Evolutionary conservation across 1,139 yeast species (phyloP).

Genomic region (Williopsis jadinii): DNA sequence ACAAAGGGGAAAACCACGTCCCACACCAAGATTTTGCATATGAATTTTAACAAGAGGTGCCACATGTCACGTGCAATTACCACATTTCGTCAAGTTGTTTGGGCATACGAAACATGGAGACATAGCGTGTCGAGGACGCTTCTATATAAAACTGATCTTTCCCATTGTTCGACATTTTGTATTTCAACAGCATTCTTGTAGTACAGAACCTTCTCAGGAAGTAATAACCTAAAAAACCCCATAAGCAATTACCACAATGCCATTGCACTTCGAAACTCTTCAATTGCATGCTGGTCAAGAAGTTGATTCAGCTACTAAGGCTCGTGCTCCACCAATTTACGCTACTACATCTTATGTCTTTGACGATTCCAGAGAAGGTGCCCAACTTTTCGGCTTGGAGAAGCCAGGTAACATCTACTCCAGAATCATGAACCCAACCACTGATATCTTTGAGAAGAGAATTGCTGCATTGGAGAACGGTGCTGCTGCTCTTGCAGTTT

Average conservation of each 20-base stretch:
- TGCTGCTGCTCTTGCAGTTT: conserved; percentile 79
- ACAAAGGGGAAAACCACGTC: not conserved
- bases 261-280: conserved; percentile 77
- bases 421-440: conserved; percentile 89
- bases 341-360: conserved; percentile 84
- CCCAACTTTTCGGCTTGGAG: conserved; percentile 79
- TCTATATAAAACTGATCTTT: no score
- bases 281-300: conserved; percentile 92
- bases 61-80: conserved; percentile 4
- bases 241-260: conserved; percentile 16
- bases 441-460: conserved; percentile 83
- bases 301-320: conserved; percentile 49
- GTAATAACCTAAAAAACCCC: not conserved
- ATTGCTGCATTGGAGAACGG: conserved; percentile 92
- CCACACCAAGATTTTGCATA: not conserved
- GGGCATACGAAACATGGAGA: no score
- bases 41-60: not conserved
- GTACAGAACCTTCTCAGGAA: not conserved
- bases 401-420: conserved; percentile 82
- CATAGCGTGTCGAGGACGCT: no score
- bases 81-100: conserved; percentile 1
- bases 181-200: no score
- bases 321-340: conserved; percentile 89
- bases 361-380: conserved; percentile 84
- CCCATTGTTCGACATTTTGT: no score